These are phyloP conservation scores for Pholiota molesta DNA, from an alignment of 768 basidiomycete genomes.

Conservation along the genomic window DNA sequence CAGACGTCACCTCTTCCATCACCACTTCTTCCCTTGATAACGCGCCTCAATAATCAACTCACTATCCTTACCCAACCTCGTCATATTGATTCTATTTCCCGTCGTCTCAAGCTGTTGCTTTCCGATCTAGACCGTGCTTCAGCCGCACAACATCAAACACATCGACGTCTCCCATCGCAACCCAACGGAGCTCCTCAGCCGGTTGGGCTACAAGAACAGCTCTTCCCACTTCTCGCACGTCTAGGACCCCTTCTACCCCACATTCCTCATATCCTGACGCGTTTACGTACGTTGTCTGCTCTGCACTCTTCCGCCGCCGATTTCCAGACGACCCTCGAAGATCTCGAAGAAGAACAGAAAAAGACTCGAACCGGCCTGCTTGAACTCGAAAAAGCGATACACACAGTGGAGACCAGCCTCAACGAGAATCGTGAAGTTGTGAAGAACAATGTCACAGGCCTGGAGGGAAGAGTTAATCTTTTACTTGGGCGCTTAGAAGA, in stretches of 20 bases:
- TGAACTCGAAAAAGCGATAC: conserved; percentile 70
- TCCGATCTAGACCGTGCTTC: conserved; percentile 90
- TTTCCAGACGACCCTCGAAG: conserved; percentile 68
- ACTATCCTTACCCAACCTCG: conserved; percentile 91
- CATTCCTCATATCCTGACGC: conserved; percentile 88
- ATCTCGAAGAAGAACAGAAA: conserved; percentile 75
- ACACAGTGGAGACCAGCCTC: conserved; percentile 75
- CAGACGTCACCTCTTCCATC: conserved; percentile 75
- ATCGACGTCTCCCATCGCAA: conserved; percentile 49
- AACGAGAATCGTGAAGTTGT: conserved; percentile 72
- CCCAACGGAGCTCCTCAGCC: conserved; percentile 27
- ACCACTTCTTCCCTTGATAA: conserved; percentile 81
- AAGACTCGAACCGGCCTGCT: conserved; percentile 62
- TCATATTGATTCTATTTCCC: conserved; percentile 93
- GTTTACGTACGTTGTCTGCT: conserved; percentile 80
- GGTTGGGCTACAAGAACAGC: conserved; percentile 50
- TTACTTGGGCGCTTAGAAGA: conserved; percentile 47
- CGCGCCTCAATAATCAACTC: conserved; percentile 83
- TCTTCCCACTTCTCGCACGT: conserved; percentile 70
- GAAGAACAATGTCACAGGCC: conserved; percentile 70
- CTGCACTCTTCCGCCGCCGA: conserved; percentile 83
- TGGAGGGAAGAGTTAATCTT: conserved; percentile 56
- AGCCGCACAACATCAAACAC: conserved; percentile 48
- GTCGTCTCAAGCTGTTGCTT: conserved; percentile 88
- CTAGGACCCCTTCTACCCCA: conserved; percentile 77